These are phyloP conservation scores for Penicillium crystallinum DNA, from an alignment of 495 filamentous ascomycete species.

Conservation along the genomic window DNA sequence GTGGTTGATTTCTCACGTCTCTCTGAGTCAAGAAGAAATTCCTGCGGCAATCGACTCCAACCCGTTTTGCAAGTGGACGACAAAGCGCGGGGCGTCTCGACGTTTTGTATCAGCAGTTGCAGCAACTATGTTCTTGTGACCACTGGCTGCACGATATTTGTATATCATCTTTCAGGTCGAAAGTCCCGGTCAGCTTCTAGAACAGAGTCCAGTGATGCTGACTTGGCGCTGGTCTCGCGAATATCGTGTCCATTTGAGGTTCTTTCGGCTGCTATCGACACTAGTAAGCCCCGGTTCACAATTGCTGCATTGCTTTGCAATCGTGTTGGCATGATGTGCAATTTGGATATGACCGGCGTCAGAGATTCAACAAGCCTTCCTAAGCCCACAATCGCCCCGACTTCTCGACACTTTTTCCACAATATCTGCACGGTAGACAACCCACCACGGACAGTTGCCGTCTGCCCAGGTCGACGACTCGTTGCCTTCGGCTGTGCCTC, in stretches of 20 bases:
- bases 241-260: constrained; percentile 58
- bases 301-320: constrained; percentile 59
- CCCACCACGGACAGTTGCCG: constrained; percentile 60
- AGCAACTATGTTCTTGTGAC: constrained; percentile 55
- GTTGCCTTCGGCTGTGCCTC: constrained; percentile 65
- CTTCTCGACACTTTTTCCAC: constrained; percentile 39
- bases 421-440: constrained; percentile 62
- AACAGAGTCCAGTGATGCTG: constrained; percentile 13
- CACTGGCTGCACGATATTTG: constrained; percentile 53
- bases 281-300: constrained; percentile 48
- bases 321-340: constrained; percentile 59
- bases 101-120: constrained; percentile 56
- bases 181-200: constrained; percentile 8
- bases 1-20: constrained; percentile 33
- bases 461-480: constrained; percentile 63
- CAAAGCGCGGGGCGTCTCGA: constrained; percentile 6
- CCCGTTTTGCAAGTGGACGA: not conserved
- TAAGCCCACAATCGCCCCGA: constrained; percentile 23
- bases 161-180: constrained; percentile 49
- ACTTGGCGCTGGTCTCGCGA: constrained; percentile 43
- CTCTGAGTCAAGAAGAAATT: constrained; percentile 11
- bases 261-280: constrained; percentile 61
- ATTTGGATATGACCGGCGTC: constrained; percentile 31
- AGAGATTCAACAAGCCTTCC: not conserved
- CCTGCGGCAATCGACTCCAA: not conserved